phyloP scores from a whole-genome alignment of 441 rosid species.

The Euphorbia schlechtendalii region DNA sequence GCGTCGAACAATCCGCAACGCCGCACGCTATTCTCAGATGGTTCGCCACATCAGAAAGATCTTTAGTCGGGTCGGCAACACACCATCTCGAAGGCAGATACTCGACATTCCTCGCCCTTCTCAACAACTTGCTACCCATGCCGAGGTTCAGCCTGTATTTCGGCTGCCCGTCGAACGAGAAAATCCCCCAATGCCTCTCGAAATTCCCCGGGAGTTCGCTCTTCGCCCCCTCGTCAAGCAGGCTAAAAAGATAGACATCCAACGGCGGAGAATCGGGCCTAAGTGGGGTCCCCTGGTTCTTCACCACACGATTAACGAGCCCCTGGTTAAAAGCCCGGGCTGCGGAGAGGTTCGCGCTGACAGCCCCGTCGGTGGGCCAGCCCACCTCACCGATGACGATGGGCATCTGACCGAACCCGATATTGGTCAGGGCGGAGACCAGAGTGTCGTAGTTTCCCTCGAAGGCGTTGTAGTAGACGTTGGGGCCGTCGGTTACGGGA shows the following conservation, averaged over 20 bases:
- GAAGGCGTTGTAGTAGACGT: conserved; percentile 75
- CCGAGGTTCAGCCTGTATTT: conserved; percentile 77
- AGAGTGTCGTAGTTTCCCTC: conserved; percentile 93
- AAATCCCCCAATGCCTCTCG: conserved; percentile 97
- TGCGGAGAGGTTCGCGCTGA: conserved; percentile 73
- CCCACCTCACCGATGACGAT: conserved; percentile 91
- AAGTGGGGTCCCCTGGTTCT: conserved; percentile 83
- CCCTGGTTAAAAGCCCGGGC: conserved; percentile 89
- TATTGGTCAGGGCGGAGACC: conserved; percentile 71
- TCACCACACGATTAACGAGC: conserved; percentile 53
- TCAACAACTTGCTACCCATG: conserved; percentile 54
- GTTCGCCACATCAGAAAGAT: conserved; percentile 56
- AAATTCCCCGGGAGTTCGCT: conserved; percentile 75
- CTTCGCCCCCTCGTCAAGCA: conserved; percentile 92
- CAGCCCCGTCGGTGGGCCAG: conserved; percentile 91
- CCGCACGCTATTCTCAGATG: conserved; percentile 74
- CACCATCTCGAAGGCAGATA: conserved; percentile 95
- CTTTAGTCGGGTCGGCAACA: conserved; percentile 65
- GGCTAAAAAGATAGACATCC: conserved; percentile 81
- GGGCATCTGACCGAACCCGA: conserved; percentile 86
- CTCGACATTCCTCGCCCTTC: conserved; percentile 61
- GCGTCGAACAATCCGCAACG: conserved; percentile 87
- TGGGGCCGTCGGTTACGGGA: conserved; percentile 71
- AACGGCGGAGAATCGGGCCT: conserved; percentile 68
- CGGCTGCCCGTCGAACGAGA: conserved; percentile 96